Evolutionary conservation across 805 yeast species (phyloP).

Genomic region (Brettanomyces nanus): DNA sequence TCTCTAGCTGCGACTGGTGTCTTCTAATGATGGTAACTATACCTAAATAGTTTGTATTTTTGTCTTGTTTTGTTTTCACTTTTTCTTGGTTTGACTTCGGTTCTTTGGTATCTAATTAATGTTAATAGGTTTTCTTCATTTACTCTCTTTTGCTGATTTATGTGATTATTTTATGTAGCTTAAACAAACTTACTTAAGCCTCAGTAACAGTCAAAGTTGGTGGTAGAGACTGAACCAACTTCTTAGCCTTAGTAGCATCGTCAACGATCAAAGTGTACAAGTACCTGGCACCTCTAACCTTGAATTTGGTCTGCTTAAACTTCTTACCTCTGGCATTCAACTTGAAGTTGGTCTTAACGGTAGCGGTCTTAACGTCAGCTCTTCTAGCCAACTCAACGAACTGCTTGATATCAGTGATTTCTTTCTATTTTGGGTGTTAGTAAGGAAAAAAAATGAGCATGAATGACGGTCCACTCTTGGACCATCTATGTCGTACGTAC

Average conservation of each 20-base stretch:
- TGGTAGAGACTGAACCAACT: slow-evolving; percentile 95
- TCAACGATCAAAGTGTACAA: slow-evolving; percentile 92
- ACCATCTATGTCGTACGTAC: no score
- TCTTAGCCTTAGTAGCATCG: slow-evolving; percentile 96
- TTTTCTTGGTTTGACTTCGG: background rate
- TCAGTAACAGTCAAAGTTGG: slow-evolving; percentile 72
- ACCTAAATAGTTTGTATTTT: no score
- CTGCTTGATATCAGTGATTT: slow-evolving; percentile 94
- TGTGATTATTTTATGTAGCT: background rate
- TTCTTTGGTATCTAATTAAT: slow-evolving; percentile 1
- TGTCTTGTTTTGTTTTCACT: background rate
- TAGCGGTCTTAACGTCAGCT: slow-evolving; percentile 88
- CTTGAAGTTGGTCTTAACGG: slow-evolving; percentile 89
- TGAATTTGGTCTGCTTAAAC: slow-evolving; percentile 94
- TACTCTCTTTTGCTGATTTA: background rate
- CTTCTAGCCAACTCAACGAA: slow-evolving; percentile 95
- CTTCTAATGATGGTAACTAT: no score
- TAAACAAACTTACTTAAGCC: slow-evolving; percentile 15
- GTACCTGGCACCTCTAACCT: slow-evolving; percentile 93
- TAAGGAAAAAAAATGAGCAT: background rate
- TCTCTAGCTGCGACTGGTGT: no score
- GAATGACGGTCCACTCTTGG: background rate
- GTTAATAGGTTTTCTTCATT: background rate
- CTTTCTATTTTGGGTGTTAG: slow-evolving; percentile 24
- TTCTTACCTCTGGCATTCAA: slow-evolving; percentile 73